Conservation (phyloP, 306 rosid species). For the Trifolium dubium region DNA sequence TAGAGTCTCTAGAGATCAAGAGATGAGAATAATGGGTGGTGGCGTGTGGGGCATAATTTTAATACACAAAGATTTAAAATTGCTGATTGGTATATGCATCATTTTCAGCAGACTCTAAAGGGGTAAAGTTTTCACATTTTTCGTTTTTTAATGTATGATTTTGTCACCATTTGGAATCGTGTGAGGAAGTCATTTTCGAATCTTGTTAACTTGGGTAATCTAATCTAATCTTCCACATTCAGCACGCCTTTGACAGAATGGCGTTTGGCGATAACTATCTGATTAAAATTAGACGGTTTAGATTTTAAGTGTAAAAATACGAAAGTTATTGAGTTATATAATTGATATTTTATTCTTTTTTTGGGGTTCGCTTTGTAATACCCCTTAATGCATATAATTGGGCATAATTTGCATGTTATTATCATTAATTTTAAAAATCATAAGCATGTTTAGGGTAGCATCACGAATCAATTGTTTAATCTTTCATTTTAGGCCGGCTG, state of each 20-base stretch:
- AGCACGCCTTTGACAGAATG: no score
- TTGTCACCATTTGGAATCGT: slow-evolving; percentile 11
- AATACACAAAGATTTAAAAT: slow-evolving; percentile 7
- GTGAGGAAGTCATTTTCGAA: neutral
- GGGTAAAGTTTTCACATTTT: neutral
- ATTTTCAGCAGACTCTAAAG: neutral
- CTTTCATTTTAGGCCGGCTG: no score
- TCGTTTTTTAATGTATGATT: neutral
- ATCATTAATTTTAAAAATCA: neutral
- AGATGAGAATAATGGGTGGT: slow-evolving; percentile 6
- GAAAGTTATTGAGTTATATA: no score
- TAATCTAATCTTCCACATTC: no score
- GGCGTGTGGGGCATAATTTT: slow-evolving; percentile 23
- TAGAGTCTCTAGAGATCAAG: no score
- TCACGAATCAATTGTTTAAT: no score
- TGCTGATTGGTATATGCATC: slow-evolving; percentile 23
- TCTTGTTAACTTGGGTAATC: no score
- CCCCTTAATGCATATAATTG: neutral
- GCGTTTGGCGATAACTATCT: no score
- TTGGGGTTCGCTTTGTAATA: neutral
- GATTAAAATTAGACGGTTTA: no score
- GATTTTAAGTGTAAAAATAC: no score
- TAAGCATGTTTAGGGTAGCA: no score
- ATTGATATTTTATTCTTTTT: neutral
- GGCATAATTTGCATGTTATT: neutral